These are phyloP conservation scores for Brasilioporus rufonigricans DNA, from an alignment of 768 basidiomycete genomes.

Conservation along the genomic window DNA sequence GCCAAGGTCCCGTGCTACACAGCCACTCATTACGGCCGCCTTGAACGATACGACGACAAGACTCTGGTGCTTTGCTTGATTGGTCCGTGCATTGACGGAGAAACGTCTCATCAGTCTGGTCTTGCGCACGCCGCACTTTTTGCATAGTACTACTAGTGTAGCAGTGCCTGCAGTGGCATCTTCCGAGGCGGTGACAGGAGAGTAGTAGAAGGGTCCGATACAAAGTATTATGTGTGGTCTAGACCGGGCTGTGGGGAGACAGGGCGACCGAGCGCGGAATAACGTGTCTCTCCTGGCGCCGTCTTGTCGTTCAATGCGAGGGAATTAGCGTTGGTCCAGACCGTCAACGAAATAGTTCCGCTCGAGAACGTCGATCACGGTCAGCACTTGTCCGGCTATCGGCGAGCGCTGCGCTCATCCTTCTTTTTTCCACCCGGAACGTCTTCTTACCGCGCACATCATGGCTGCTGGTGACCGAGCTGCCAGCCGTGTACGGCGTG, in stretches of 20 bases:
- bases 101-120: too few relatives aligned
- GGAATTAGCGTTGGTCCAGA: slow-evolving; percentile 24
- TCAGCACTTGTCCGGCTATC: slow-evolving; percentile 11
- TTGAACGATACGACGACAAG: too few relatives aligned
- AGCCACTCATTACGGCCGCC: slow-evolving; percentile 18
- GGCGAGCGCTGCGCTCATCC: not conserved
- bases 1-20: slow-evolving; percentile 12
- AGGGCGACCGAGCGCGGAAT: slow-evolving; percentile 8
- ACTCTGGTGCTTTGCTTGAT: too few relatives aligned
- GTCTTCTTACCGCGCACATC: not conserved
- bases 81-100: too few relatives aligned
- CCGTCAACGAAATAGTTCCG: slow-evolving; percentile 21
- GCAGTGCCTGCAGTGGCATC: too few relatives aligned
- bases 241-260: slow-evolving; percentile 11
- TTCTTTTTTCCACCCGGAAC: not conserved
- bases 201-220: not conserved
- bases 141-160: too few relatives aligned
- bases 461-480: not conserved
- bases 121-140: too few relatives aligned
- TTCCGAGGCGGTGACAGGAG: not conserved
- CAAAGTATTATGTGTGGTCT: slow-evolving; percentile 10
- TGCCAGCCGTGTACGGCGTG: not conserved
- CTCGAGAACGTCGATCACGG: slow-evolving; percentile 26
- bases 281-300: slow-evolving; percentile 26
- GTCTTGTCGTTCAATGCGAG: slow-evolving; percentile 14